Conservation (phyloP, 768 basidiomycete species). For the Porpolomopsis calyptriformis region DNA sequence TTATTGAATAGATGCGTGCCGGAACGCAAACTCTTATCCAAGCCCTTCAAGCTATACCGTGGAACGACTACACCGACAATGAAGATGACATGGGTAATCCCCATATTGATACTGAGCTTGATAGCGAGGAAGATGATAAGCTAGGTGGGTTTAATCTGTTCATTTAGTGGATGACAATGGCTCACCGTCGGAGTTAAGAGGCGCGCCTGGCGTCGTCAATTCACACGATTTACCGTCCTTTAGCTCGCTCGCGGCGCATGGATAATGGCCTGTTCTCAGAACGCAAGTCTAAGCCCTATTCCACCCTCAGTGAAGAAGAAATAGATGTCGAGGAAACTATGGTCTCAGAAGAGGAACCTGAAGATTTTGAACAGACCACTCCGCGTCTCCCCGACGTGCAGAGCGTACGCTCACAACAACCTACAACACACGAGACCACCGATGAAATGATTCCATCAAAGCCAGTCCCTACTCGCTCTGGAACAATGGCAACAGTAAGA, state of each 20-base stretch:
- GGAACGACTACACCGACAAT: slow-evolving; percentile 58
- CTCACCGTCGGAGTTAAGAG: slow-evolving; percentile 19
- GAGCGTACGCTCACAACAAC: slow-evolving; percentile 2
- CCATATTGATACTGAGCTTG: slow-evolving; percentile 35
- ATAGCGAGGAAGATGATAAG: slow-evolving; percentile 58
- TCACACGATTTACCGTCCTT: slow-evolving; percentile 75
- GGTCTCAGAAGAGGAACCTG: slow-evolving; percentile 31
- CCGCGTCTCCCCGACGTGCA: slow-evolving; percentile 26
- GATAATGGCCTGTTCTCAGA: slow-evolving; percentile 18
- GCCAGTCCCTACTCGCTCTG: slow-evolving; percentile 30
- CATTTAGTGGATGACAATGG: not conserved
- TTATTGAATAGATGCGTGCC: slow-evolving; percentile 57
- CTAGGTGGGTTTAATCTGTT: slow-evolving; percentile 20
- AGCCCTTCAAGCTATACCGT: slow-evolving; percentile 77
- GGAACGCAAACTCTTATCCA: slow-evolving; percentile 87
- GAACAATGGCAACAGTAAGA: slow-evolving; percentile 67
- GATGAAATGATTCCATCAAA: slow-evolving; percentile 1
- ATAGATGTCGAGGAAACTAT: slow-evolving; percentile 22
- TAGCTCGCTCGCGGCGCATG: slow-evolving; percentile 52
- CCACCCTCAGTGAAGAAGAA: slow-evolving; percentile 23
- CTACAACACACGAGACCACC: slow-evolving; percentile 7
- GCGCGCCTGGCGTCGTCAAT: slow-evolving; percentile 69
- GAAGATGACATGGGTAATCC: slow-evolving; percentile 49
- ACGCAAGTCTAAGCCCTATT: slow-evolving; percentile 13
- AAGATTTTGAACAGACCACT: slow-evolving; percentile 45